Base-by-base conservation (phyloP, 805 yeast genomes). In the Yamadazyma kitorensis region DNA sequence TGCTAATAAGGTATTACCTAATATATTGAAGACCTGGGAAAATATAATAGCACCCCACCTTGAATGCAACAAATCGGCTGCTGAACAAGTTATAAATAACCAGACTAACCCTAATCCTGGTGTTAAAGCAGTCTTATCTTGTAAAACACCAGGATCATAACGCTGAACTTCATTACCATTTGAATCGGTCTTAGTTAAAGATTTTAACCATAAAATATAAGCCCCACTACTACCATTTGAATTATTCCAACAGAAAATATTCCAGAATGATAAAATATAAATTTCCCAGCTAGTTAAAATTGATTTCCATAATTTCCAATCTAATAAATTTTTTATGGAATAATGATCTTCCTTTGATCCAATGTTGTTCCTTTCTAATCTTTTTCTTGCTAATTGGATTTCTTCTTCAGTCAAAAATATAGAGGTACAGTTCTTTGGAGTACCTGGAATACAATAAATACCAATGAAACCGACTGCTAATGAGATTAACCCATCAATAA, bases 181-280 rank as follows among this genome's bases (percentile, higher is more conserved):
- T 6, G 56, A 55, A 5, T 58, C 48, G 17, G 36, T 37, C 24
- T 59, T 49, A 17, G 47, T 44, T 14, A 54, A 45, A 7, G 59
- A 53, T 31, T 55, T 49, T 29, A 83, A 64, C 89, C 89, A 82
- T 38, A 83, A 60, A 4, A 63, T 53, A 37, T 60, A 66, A 6
- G 72, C 59, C 33, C 71, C 72, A 12, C 66, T 57, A 5, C 59
- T 44, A 34, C 64, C 69, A 40, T 76, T 78, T 52, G 72, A 72
- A 49, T 75, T 74, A 57, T 80, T 80, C 78, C 80, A 78, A 34
- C 82, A 76, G 46, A 78, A 64, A 23, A 77, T 66, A 45, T 76
- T 74, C 59, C 76, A 74, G 5, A 76, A 55, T 5, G 72, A 56
- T 18, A 82, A 52, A 2, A 76, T 68, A 57, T 78, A 80, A 39